Percentiles rank a stretch among this genome's conserved stretches.
phyloP scores from a whole-genome alignment of 139 green algal species.

The Tetradesmus obliquus region DNA sequence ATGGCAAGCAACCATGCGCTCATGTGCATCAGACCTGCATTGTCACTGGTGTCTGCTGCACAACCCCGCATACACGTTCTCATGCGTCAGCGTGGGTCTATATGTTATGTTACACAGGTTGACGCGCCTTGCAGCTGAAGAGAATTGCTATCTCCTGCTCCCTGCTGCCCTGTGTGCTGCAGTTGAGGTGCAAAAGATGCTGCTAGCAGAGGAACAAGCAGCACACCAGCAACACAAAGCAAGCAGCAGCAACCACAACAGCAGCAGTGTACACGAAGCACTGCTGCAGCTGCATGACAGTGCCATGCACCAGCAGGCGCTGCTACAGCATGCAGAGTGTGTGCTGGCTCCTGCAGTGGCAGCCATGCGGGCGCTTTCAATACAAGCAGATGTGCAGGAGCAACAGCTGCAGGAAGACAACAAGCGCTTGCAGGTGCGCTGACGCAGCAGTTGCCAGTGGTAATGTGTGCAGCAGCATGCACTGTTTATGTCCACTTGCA shows the following conservation, averaged over 20 bases:
- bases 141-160: not conserved
- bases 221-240: conserved; percentile 51
- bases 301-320: conserved; percentile 19
- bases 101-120: too few species aligned
- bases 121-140: too few species aligned
- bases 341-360: conserved; percentile 31
- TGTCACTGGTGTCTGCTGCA: not conserved
- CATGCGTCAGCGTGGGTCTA: not conserved
- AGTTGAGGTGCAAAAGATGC: conserved; percentile 39
- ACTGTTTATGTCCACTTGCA: too few species aligned
- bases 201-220: conserved; percentile 60
- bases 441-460: not conserved
- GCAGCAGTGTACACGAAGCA: not conserved
- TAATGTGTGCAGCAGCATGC: too few species aligned
- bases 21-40: too few species aligned
- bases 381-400: conserved; percentile 18
- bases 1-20: too few species aligned
- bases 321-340: conserved; percentile 36
- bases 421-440: conserved; percentile 3
- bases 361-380: conserved; percentile 2
- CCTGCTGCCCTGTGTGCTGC: not conserved
- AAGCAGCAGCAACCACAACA: conserved; percentile 35
- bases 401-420: conserved; percentile 36
- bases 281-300: conserved; percentile 39
- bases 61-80: not conserved